Conservation (phyloP, 306 rosid genomes). For the Pachyrhizus erosus region DNA sequence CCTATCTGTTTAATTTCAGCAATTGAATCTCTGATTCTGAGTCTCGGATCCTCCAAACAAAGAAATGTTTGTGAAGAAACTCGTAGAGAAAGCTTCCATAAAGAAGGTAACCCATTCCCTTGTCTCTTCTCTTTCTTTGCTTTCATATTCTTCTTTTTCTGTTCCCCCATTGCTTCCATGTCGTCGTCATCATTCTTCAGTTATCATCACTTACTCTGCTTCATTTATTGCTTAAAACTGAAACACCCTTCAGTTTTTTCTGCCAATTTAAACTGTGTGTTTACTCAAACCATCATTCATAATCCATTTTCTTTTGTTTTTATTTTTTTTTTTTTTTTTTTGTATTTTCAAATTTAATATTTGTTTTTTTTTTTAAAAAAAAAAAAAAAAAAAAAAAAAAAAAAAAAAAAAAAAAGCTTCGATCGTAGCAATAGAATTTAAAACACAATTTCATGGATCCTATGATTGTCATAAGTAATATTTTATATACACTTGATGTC, state of each 20-base stretch:
- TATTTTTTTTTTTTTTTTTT: too few relatives aligned
- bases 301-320: slow-evolving; percentile 19
- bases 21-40: slow-evolving; percentile 14
- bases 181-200: neutral
- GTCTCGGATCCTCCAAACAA: slow-evolving; percentile 24
- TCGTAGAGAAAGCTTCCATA: slow-evolving; percentile 84
- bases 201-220: neutral
- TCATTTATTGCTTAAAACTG: neutral
- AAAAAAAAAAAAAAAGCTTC: neutral
- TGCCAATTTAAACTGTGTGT: neutral
- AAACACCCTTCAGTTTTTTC: slow-evolving; percentile 4
- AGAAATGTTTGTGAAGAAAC: slow-evolving; percentile 81
- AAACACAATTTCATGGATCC: neutral
- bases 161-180: neutral
- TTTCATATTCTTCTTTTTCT: neutral
- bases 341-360: too few relatives aligned
- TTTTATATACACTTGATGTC: slow-evolving; percentile 13
- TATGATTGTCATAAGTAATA: neutral
- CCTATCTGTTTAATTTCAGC: neutral
- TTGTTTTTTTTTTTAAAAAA: too few relatives aligned
- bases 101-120: slow-evolving; percentile 63
- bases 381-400: too few relatives aligned
- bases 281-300: neutral
- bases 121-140: neutral
- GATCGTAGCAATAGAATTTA: slow-evolving; percentile 15